These are phyloP conservation scores for Coemansia sp. DNA, from an alignment of 192 early-diverging fungal species.

Conservation along the genomic window DNA sequence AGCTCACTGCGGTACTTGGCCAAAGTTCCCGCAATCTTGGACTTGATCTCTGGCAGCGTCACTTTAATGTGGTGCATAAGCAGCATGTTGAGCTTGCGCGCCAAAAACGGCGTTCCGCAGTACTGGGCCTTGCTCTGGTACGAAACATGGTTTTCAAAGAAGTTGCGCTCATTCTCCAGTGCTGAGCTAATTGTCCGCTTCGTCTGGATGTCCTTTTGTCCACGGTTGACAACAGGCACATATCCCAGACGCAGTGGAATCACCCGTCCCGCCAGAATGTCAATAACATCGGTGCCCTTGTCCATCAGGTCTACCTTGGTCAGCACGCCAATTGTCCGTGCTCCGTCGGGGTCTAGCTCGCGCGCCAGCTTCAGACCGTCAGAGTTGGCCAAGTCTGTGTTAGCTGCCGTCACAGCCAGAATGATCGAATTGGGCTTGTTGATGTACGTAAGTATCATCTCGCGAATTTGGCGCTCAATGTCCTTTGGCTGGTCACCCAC, in stretches of 20 bases:
- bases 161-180: conserved; percentile 83
- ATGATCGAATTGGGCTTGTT: conserved; percentile 98
- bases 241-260: conserved; percentile 97
- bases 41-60: conserved; percentile 98
- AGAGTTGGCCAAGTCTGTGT: conserved; percentile 98
- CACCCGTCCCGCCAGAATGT: conserved; percentile 94
- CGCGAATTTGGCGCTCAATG: conserved; percentile 96
- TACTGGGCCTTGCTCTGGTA: conserved; percentile 97
- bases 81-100: conserved; percentile 96
- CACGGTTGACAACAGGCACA: conserved; percentile 98
- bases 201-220: conserved; percentile 94
- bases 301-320: conserved; percentile 99
- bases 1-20: conserved; percentile 86
- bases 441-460: conserved; percentile 98
- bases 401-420: conserved; percentile 95
- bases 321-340: conserved; percentile 97
- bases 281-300: conserved; percentile 97
- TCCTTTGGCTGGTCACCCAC: conserved; percentile 99
- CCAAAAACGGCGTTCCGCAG: conserved; percentile 98
- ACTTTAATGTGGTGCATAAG: conserved; percentile 99
- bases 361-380: conserved; percentile 98
- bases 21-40: conserved; percentile 85
- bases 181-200: conserved; percentile 87
- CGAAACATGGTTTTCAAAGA: conserved; percentile 93
- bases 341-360: conserved; percentile 98